Evolutionary conservation across 768 basidiomycete species (phyloP), one percentile per base, ranked within the genome.

Genomic region (Kondoa malvinella): DNA sequence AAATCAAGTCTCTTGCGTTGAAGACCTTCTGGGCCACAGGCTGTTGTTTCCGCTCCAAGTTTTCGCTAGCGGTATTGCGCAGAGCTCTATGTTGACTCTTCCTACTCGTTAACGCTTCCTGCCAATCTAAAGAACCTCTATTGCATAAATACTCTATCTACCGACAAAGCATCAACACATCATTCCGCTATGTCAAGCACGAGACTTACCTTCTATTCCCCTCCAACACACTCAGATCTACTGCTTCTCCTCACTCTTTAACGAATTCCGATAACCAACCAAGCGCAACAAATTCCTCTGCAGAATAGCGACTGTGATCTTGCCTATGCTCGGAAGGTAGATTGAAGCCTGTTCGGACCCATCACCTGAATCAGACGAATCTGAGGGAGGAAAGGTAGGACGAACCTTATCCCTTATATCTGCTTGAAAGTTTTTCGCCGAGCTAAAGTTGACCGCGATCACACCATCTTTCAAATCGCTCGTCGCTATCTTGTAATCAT

Each of bases 241-340:
- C 21, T 50, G 12, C 21, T 50, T 50, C 40, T 50, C 21, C 8
- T 21, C 21, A 50, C 21, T 21, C 21, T 50, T 8, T 21, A 61
- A 61, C 59, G 4, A 16, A 61, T 63, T 63, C 29, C 61, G 61
- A 63, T 71, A 70, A 8, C 34, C 60, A 25, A 56, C 56, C n/a
- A 72, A 56, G 0, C 69, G 3, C 15, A 72, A 26, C 87, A 99
- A 75, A 76, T 99, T 99, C 60, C 94, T 84, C 74, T 95, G 82
- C n/a, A 99, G 82, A 89, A 99, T 94, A 75, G 92, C 80, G 72
- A 96, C 95, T 1, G 95, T 99, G 67, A 95, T 88, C 79, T 94
- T 95, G 25, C 95, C 95, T n/a, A 99, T 90, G 3, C 89, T 86
- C 8, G 94, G 92, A 71, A 97, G 82, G 77, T 96, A 96, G 68